These are phyloP conservation scores for Sclerotiophoma versabilis DNA, from an alignment of 2,329 filamentous ascomycete genomes.

Conservation along the genomic window DNA sequence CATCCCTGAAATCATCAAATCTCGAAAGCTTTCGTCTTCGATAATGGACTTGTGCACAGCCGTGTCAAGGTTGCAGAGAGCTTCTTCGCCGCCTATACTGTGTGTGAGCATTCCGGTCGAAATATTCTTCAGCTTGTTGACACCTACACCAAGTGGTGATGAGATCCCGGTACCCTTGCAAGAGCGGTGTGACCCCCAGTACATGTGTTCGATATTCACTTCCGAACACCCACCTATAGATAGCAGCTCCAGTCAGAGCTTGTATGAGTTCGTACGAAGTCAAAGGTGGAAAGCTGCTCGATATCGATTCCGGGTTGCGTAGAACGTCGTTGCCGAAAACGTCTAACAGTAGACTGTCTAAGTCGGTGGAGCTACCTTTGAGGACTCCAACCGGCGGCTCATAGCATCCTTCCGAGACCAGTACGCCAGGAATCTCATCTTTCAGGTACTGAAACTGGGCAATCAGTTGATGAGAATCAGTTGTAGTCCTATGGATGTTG, in stretches of 20 bases:
- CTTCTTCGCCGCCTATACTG: background rate
- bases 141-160: background rate
- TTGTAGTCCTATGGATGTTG: background rate
- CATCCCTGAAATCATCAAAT: background rate
- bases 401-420: background rate
- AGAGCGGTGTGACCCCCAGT: background rate
- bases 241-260: background rate
- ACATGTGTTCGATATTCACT: background rate
- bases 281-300: background rate
- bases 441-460: background rate
- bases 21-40: background rate
- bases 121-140: too few species aligned
- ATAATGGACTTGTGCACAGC: too few species aligned
- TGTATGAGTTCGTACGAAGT: background rate
- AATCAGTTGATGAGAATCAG: background rate
- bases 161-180: background rate
- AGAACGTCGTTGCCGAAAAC: background rate
- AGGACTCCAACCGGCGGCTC: background rate
- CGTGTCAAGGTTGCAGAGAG: background rate
- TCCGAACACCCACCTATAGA: too few species aligned
- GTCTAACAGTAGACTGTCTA: background rate
- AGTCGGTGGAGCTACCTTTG: background rate
- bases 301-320: background rate
- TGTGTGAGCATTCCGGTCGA: too few species aligned
- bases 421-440: background rate